A percentile compares a stretch with the other conserved stretches of the same genome.
Evolutionary conservation across 257 asterid genomes (phyloP).

Genomic region (Fraxinus excelsior): DNA sequence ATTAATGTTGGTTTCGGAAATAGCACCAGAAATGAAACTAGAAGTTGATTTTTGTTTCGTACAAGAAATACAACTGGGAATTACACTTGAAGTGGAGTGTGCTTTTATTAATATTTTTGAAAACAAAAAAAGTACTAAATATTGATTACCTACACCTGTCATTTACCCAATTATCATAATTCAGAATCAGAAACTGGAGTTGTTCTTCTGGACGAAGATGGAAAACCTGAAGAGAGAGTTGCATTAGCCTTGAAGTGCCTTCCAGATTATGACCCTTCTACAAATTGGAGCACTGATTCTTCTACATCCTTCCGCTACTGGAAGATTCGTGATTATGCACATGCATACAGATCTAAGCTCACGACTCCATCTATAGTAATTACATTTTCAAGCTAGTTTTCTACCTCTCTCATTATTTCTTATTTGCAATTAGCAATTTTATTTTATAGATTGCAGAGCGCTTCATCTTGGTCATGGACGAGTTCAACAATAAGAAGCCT

Average conservation of each 20-base stretch:
- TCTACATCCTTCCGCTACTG: slow-evolving; percentile 75
- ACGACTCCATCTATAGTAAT: slow-evolving; percentile 85
- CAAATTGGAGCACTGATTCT: slow-evolving; percentile 59
- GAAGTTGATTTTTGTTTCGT: slow-evolving; percentile 6
- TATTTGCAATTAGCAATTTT: slow-evolving; percentile 8
- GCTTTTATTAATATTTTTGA: background rate
- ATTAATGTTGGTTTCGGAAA: slow-evolving; percentile 8
- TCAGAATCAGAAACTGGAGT: slow-evolving; percentile 75
- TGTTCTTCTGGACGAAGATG: slow-evolving; percentile 66
- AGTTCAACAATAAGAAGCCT: slow-evolving; percentile 66
- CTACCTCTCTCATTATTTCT: slow-evolving; percentile 14
- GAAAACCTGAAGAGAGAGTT: slow-evolving; percentile 79
- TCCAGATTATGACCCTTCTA: slow-evolving; percentile 75
- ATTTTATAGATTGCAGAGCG: slow-evolving; percentile 79
- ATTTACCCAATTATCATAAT: slow-evolving; percentile 17
- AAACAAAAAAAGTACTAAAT: background rate
- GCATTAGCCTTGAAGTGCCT: slow-evolving; percentile 73
- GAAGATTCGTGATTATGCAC: slow-evolving; percentile 97
- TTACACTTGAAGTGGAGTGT: background rate
- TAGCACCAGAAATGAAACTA: slow-evolving; percentile 21
- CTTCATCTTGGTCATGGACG: slow-evolving; percentile 80
- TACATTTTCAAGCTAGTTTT: slow-evolving; percentile 26
- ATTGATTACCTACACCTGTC: background rate
- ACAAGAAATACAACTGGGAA: background rate
- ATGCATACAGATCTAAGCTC: slow-evolving; percentile 86